phyloP scores from a whole-genome alignment of 768 basidiomycete species.

The Podaxis carcinomalis region DNA sequence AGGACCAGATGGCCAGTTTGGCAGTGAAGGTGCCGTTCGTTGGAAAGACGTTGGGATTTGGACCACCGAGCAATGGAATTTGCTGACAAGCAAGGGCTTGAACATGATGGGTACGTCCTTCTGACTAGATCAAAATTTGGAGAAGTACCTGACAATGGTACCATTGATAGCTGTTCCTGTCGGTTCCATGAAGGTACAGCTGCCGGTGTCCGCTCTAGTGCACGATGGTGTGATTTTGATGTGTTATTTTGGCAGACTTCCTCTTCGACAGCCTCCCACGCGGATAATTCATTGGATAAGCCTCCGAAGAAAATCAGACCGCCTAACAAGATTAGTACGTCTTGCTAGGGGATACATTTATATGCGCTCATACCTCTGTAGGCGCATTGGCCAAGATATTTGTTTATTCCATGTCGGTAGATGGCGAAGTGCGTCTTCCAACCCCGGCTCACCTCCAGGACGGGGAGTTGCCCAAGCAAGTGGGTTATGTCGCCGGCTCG shows the following conservation, averaged over 20 bases:
- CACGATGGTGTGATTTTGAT: neutral
- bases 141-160: neutral
- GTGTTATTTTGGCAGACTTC: conserved; percentile 40
- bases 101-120: conserved; percentile 62
- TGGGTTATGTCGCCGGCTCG: conserved; percentile 73
- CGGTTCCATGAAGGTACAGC: conserved; percentile 56
- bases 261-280: conserved; percentile 63
- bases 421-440: conserved; percentile 55
- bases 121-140: neutral
- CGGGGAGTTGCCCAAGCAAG: conserved; percentile 29
- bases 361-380: conserved; percentile 22
- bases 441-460: conserved; percentile 23
- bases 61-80: conserved; percentile 77
- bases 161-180: conserved; percentile 59
- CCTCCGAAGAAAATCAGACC: conserved; percentile 54
- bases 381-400: conserved; percentile 81
- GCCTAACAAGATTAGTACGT: conserved; percentile 59
- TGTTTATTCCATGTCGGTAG: conserved; percentile 86
- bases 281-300: conserved; percentile 53
- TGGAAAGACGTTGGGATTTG: conserved; percentile 91
- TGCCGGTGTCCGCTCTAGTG: neutral
- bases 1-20: conserved; percentile 49
- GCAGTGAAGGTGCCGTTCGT: conserved; percentile 47
- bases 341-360: neutral
- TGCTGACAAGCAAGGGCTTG: conserved; percentile 79